These are phyloP conservation scores for Colletotrichum magnum DNA, from an alignment of 2,329 filamentous ascomycete genomes.

Conservation along the genomic window DNA sequence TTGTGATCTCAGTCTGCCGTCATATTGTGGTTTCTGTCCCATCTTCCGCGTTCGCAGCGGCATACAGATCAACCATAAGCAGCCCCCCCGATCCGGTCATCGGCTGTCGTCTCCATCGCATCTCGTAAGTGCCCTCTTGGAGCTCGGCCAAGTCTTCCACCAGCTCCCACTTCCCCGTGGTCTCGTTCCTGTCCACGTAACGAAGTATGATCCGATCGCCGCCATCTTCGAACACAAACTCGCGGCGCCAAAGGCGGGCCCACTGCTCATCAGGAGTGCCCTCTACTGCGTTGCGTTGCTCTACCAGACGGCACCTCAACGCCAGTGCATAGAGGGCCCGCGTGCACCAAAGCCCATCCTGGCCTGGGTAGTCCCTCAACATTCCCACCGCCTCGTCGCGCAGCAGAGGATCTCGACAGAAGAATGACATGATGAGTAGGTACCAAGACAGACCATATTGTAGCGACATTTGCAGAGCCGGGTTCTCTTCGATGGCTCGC, in stretches of 20 bases:
- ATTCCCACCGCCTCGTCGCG: slow-evolving; percentile 51
- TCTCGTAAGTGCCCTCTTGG: slow-evolving; percentile 44
- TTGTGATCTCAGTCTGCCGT: background rate
- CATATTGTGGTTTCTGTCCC: no score
- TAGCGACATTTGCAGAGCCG: slow-evolving; percentile 46
- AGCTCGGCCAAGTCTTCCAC: slow-evolving; percentile 55
- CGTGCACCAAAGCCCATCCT: slow-evolving; percentile 51
- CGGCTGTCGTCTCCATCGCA: slow-evolving; percentile 53
- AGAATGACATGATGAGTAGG: slow-evolving; percentile 45
- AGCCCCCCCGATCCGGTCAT: slow-evolving; percentile 46
- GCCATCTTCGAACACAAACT: slow-evolving; percentile 53
- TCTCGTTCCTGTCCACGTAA: slow-evolving; percentile 45
- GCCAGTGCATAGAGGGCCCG: slow-evolving; percentile 47
- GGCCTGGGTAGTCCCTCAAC: slow-evolving; percentile 51
- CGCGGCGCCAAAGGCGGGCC: slow-evolving; percentile 50
- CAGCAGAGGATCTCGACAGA: slow-evolving; percentile 50
- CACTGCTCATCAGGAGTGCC: slow-evolving; percentile 50
- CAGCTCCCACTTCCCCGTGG: slow-evolving; percentile 51
- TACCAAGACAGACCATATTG: slow-evolving; percentile 48
- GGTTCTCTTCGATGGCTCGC: slow-evolving; percentile 36
- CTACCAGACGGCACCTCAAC: slow-evolving; percentile 45
- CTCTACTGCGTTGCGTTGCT: slow-evolving; percentile 47
- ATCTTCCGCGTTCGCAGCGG: background rate
- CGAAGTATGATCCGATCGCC: slow-evolving; percentile 50
- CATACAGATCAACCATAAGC: slow-evolving; percentile 39